These are phyloP conservation scores for Taphrina deformans DNA, from an alignment of 1,139 yeast genomes.

Conservation along the genomic window DNA sequence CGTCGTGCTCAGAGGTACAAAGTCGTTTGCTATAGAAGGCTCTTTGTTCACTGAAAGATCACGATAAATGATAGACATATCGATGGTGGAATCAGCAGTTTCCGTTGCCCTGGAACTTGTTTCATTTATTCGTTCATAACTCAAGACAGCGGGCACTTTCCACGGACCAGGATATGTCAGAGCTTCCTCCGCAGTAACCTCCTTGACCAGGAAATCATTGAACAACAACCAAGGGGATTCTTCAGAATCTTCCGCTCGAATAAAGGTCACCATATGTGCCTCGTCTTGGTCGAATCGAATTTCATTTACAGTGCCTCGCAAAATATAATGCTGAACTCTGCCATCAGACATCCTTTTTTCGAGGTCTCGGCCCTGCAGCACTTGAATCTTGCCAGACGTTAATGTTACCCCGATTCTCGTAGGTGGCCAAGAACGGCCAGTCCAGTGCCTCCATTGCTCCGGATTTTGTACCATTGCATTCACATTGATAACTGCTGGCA, in stretches of 20 bases:
- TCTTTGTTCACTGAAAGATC: conserved; percentile 74
- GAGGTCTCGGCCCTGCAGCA: conserved; percentile 34
- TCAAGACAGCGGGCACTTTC: conserved; percentile 77
- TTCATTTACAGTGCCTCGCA: conserved; percentile 49
- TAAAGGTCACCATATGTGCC: conserved; percentile 46
- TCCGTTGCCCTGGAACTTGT: background rate
- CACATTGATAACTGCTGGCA: conserved; percentile 69
- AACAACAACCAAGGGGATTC: conserved; percentile 70
- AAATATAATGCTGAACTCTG: conserved; percentile 40
- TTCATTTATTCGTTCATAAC: conserved; percentile 50
- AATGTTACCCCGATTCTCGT: conserved; percentile 31
- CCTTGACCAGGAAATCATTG: conserved; percentile 88
- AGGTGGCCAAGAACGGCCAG: conserved; percentile 34
- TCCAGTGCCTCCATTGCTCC: conserved; percentile 39
- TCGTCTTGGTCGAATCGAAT: conserved; percentile 43
- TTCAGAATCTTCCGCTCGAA: conserved; percentile 48
- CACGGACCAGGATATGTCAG: conserved; percentile 68
- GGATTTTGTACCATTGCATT: conserved; percentile 54
- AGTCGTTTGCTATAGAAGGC: conserved; percentile 33
- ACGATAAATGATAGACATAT: conserved; percentile 50
- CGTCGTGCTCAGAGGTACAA: conserved; percentile 3
- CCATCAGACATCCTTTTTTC: conserved; percentile 33
- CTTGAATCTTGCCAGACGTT: conserved; percentile 27
- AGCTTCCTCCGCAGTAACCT: conserved; percentile 67
- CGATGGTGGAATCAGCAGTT: conserved; percentile 5